A percentile compares a stretch with the other conserved stretches of the same genome.
Conservation (phyloP, 2,329 filamentous ascomycete species). For the Harringtonia lauricola region DNA sequence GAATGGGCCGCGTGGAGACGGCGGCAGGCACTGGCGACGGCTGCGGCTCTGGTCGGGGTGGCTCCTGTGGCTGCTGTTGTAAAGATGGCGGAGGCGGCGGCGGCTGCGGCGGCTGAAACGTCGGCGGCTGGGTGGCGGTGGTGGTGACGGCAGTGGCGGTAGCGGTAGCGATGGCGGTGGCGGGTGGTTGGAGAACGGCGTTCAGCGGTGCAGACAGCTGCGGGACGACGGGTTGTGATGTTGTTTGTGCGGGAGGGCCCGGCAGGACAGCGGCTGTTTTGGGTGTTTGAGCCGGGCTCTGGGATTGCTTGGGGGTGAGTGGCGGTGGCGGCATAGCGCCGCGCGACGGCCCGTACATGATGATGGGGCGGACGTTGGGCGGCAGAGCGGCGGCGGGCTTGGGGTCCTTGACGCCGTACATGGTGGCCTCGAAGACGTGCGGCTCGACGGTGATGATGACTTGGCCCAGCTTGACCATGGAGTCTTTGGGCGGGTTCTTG, state of each 20-base stretch:
- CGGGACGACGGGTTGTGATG: not conserved
- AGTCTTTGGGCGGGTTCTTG: constrained; percentile 58
- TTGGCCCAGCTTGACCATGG: constrained; percentile 61
- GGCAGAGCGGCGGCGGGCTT: constrained; percentile 33
- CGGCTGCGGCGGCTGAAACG: not conserved
- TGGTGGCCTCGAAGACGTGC: constrained; percentile 65
- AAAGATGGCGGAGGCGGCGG: too few species aligned
- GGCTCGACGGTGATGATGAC: constrained; percentile 70
- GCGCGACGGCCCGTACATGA: constrained; percentile 56
- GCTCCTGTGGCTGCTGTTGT: too few species aligned
- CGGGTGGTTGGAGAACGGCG: not conserved
- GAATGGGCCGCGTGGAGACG: constrained; percentile 9
- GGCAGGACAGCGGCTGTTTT: not conserved
- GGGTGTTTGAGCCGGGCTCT: constrained; percentile 13
- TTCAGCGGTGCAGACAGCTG: not conserved
- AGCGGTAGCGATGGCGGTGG: not conserved
- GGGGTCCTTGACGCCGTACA: constrained; percentile 60
- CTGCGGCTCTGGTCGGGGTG: too few species aligned
- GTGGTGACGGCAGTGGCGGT: not conserved
- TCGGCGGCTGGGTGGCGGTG: not conserved
- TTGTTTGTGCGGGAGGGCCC: not conserved
- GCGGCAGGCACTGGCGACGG: not conserved
- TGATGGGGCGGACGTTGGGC: constrained; percentile 37
- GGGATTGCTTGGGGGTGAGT: constrained; percentile 22
- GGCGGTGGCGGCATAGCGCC: constrained; percentile 47